These are phyloP conservation scores for Tripterygium wilfordii DNA, from an alignment of 177 flowering plant species.

Conservation along the genomic window DNA sequence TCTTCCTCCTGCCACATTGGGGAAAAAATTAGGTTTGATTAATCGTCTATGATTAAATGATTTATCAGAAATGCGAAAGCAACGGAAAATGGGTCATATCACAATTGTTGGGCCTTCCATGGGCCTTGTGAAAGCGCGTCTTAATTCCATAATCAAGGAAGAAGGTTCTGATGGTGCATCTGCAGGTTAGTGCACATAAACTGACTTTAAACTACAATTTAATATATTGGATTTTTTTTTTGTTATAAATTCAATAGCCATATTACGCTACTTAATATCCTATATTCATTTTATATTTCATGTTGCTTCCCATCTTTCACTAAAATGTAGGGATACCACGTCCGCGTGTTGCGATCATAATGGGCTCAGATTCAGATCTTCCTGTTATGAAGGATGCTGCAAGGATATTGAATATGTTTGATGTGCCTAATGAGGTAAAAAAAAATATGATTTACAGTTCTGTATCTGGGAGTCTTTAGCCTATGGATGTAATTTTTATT, in stretches of 20 bases:
- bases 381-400: conserved; percentile 95
- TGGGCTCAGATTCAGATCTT: conserved; percentile 99
- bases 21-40: no score
- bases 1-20: no score
- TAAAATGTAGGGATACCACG: conserved; percentile 25
- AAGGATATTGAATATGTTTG: conserved; percentile 52
- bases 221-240: no score
- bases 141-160: conserved; percentile 46
- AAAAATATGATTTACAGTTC: neutral
- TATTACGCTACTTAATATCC: no score
- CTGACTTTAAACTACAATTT: neutral
- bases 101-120: conserved; percentile 80
- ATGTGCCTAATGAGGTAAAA: conserved; percentile 68
- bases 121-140: conserved; percentile 54
- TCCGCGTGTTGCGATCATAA: conserved; percentile 84
- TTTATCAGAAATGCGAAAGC: conserved; percentile 78
- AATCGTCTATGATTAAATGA: neutral
- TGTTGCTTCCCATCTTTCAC: conserved; percentile 11
- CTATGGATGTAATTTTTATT: neutral
- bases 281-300: conserved; percentile 2
- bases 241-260: no score
- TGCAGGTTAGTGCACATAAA: conserved; percentile 29
- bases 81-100: conserved; percentile 96
- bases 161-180: conserved; percentile 26
- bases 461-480: neutral